These are phyloP conservation scores for Powellomyces hirtus DNA, from an alignment of 192 early-diverging fungal genomes.

Conservation along the genomic window DNA sequence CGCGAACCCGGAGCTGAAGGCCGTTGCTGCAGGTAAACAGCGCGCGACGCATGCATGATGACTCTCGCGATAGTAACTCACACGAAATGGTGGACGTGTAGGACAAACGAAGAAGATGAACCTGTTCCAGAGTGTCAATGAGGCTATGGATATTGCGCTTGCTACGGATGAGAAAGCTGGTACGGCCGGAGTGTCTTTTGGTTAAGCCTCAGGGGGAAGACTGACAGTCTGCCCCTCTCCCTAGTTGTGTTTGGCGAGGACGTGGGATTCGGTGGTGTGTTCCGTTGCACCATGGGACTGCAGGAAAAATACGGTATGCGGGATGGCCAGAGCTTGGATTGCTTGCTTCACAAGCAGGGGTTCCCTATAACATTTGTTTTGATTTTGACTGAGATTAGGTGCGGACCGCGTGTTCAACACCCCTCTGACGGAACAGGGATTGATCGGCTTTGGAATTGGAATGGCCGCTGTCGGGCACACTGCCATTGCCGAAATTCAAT, in stretches of 20 bases:
- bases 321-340: too few species aligned
- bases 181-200: conserved; percentile 8
- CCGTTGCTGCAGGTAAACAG: conserved; percentile 1
- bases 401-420: conserved; percentile 94
- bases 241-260: conserved; percentile 95
- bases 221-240: background rate
- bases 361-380: too few species aligned
- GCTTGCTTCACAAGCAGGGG: too few species aligned
- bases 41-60: too few species aligned
- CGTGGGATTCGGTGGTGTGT: conserved; percentile 96
- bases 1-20: conserved; percentile 57
- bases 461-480: conserved; percentile 93
- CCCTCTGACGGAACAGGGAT: conserved; percentile 92
- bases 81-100: too few species aligned
- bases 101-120: conserved; percentile 92
- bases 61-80: too few species aligned
- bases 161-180: conserved; percentile 83
- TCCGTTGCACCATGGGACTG: conserved; percentile 89
- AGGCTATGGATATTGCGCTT: conserved; percentile 86
- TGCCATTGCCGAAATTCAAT: conserved; percentile 97
- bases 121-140: conserved; percentile 91
- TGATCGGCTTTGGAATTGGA: conserved; percentile 93
- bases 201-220: background rate
- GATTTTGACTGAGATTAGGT: background rate
- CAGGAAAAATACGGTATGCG: conserved; percentile 78